Evolutionary conservation across 257 asterid species (phyloP).

Genomic region (Coffea canephora): DNA sequence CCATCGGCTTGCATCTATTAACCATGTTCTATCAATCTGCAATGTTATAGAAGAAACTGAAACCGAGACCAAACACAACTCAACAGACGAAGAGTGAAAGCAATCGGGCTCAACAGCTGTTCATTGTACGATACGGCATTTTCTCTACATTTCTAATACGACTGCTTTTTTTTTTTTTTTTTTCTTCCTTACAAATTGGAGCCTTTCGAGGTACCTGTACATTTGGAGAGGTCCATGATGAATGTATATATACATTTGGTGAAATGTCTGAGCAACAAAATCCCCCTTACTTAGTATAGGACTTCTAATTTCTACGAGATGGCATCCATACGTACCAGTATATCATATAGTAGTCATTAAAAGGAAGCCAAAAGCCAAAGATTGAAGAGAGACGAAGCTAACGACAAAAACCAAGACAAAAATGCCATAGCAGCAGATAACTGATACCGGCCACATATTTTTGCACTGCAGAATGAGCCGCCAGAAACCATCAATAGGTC

Average conservation of each 20-base stretch:
- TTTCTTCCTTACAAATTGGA: background rate
- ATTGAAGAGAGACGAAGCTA: conserved; percentile 82
- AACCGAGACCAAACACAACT: too few species aligned
- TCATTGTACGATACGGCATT: too few species aligned
- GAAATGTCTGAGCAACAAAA: conserved; percentile 17
- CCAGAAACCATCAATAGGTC: conserved; percentile 57
- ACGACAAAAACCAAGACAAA: conserved; percentile 76
- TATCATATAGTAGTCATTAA: conserved; percentile 13
- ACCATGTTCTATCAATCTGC: too few species aligned
- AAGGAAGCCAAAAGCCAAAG: conserved; percentile 78
- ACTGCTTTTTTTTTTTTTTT: too few species aligned
- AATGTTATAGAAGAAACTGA: too few species aligned
- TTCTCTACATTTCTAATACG: too few species aligned
- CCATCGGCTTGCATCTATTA: too few species aligned
- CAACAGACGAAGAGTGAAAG: too few species aligned
- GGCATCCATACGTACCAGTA: background rate
- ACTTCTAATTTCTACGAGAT: conserved; percentile 23
- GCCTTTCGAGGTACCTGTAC: conserved; percentile 5
- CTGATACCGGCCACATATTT: conserved; percentile 69
- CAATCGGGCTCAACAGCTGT: too few species aligned
- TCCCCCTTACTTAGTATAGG: conserved; percentile 12
- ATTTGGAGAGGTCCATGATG: conserved; percentile 3
- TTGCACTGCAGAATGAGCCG: conserved; percentile 44
- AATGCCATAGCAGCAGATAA: conserved; percentile 88
- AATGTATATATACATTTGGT: background rate